These are phyloP conservation scores for Fusarium piperis DNA, from an alignment of 2,329 filamentous ascomycete species.

Conservation along the genomic window DNA sequence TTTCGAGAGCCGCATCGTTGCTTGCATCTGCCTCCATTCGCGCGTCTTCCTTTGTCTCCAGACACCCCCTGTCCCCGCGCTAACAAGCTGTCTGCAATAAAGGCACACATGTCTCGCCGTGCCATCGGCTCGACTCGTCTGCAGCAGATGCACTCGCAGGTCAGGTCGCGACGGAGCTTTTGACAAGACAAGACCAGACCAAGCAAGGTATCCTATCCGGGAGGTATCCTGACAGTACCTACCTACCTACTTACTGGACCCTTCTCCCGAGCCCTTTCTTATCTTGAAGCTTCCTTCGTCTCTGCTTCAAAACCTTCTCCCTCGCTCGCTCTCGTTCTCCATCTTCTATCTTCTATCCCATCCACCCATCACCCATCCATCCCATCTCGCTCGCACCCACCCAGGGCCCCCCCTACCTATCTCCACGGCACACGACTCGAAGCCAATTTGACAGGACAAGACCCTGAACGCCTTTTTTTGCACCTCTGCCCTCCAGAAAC, in stretches of 20 bases:
- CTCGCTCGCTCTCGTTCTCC: constrained; percentile 2
- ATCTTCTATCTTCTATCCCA: constrained; percentile 3
- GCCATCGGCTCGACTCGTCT: constrained; percentile 61
- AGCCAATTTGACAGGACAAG: constrained; percentile 24
- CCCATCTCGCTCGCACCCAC: not conserved
- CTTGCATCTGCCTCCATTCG: constrained; percentile 63
- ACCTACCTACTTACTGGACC: not conserved
- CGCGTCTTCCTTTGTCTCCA: constrained; percentile 51
- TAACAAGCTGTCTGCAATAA: constrained; percentile 67
- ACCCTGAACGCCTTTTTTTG: constrained; percentile 10
- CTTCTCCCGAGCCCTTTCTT: constrained; percentile 9
- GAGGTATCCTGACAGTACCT: not conserved
- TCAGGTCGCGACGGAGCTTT: constrained; percentile 48
- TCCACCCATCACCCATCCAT: constrained; percentile 3
- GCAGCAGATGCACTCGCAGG: constrained; percentile 57
- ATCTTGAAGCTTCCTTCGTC: constrained; percentile 9
- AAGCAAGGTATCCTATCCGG: not conserved
- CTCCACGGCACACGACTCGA: constrained; percentile 15
- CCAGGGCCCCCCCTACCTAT: not conserved
- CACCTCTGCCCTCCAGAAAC: not conserved
- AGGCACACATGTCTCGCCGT: constrained; percentile 63
- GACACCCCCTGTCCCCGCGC: constrained; percentile 62
- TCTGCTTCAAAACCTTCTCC: constrained; percentile 24
- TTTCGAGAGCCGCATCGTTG: constrained; percentile 72
- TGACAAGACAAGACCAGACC: constrained; percentile 5